These are phyloP conservation scores for Candida frijolesensis DNA, from an alignment of 1,139 yeast species.

Conservation along the genomic window DNA sequence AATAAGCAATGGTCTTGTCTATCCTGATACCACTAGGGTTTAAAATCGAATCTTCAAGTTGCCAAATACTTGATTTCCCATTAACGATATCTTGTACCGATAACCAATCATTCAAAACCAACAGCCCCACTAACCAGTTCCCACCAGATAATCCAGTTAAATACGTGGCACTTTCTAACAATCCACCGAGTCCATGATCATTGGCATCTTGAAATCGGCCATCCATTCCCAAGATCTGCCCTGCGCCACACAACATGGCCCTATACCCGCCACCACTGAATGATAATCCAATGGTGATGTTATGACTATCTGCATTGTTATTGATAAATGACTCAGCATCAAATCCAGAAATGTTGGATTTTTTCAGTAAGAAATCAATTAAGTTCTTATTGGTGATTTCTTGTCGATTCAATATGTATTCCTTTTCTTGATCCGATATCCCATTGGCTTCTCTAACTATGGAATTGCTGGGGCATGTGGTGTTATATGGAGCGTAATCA, in stretches of 20 bases:
- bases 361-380: conserved; percentile 30
- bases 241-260: conserved; percentile 49
- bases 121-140: conserved; percentile 44
- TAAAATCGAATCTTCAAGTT: conserved; percentile 41
- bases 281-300: conserved; percentile 44
- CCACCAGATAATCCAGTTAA: conserved; percentile 49
- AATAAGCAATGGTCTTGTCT: conserved; percentile 36
- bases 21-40: conserved; percentile 37
- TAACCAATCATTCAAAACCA: conserved; percentile 42
- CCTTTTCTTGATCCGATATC: conserved; percentile 1
- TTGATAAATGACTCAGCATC: conserved; percentile 34
- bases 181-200: conserved; percentile 39
- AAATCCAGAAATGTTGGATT: conserved; percentile 37
- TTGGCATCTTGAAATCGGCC: conserved; percentile 29
- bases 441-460: neutral
- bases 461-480: conserved; percentile 26
- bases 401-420: neutral
- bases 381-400: conserved; percentile 31
- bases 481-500: conserved; percentile 30
- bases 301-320: conserved; percentile 26
- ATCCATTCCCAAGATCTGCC: conserved; percentile 41
- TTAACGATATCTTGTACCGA: conserved; percentile 36
- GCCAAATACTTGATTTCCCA: conserved; percentile 35
- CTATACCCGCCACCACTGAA: conserved; percentile 52
- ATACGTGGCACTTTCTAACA: conserved; percentile 42